Percentiles rank a stretch among this genome's conserved stretches.
Evolutionary conservation across 2,329 filamentous ascomycete genomes (phyloP).

Genomic region (Claviceps sp.): DNA sequence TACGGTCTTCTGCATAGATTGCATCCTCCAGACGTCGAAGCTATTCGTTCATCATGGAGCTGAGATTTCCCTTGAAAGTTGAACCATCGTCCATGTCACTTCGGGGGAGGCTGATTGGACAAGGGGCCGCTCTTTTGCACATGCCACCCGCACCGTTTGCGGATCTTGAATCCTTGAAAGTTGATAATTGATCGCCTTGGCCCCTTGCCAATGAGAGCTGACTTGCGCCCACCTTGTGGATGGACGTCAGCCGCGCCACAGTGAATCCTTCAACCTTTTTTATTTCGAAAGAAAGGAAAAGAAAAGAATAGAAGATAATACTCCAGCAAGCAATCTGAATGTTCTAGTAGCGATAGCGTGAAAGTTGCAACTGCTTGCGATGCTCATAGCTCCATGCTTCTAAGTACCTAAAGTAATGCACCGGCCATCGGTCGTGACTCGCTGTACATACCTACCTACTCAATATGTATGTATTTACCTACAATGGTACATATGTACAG

Average conservation of each 20-base stretch:
- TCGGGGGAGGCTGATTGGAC: neutral
- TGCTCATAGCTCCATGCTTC: too few species aligned
- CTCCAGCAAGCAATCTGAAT: too few species aligned
- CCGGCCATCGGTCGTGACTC: neutral
- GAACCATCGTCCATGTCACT: neutral
- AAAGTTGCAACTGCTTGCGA: too few species aligned
- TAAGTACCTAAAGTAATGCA: too few species aligned
- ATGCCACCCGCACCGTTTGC: neutral
- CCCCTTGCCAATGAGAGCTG: neutral
- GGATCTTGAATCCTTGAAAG: neutral
- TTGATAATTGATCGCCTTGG: too few species aligned
- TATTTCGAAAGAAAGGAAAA: neutral
- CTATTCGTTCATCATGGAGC: neutral
- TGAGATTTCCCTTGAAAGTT: neutral
- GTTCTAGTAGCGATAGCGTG: too few species aligned
- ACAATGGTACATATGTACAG: too few species aligned
- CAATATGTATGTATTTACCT: too few species aligned
- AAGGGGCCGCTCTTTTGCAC: neutral
- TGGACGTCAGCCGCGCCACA: constrained; percentile 1
- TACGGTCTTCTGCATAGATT: constrained; percentile 1
- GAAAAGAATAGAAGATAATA: too few species aligned
- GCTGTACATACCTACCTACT: neutral
- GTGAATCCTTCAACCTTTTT: neutral
- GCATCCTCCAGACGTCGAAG: neutral
- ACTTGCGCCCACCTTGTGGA: neutral